phyloP scores from a whole-genome alignment of 768 basidiomycete genomes.

The Boletus tylopilopsis region DNA sequence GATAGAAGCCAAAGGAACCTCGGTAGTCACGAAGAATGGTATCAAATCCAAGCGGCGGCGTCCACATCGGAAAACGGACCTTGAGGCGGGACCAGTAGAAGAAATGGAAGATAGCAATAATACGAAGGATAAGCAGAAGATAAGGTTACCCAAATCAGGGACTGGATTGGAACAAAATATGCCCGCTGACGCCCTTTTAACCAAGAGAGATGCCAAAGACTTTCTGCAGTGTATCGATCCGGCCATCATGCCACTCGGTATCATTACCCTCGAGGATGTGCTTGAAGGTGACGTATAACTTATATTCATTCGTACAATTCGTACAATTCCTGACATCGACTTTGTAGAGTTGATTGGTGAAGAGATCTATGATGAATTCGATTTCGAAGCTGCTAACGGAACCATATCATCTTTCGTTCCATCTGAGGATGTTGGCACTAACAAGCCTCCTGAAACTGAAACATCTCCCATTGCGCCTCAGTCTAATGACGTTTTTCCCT shows the following conservation, averaged over 20 bases:
- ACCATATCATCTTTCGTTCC: constrained; percentile 42
- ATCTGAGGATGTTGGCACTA: constrained; percentile 30
- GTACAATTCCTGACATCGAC: background rate
- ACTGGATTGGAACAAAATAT: constrained; percentile 72
- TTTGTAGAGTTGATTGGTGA: constrained; percentile 83
- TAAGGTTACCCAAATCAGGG: constrained; percentile 30
- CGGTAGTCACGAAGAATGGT: constrained; percentile 13
- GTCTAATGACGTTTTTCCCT: constrained; percentile 5
- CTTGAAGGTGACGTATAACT: constrained; percentile 60
- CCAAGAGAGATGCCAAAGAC: constrained; percentile 73
- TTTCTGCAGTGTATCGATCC: constrained; percentile 83
- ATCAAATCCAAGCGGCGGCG: constrained; percentile 8
- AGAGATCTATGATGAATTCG: constrained; percentile 91
- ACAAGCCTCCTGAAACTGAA: constrained; percentile 27
- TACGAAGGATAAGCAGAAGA: constrained; percentile 24
- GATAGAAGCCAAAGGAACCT: constrained; percentile 10
- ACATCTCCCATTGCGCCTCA: constrained; percentile 3
- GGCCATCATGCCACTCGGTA: constrained; percentile 79
- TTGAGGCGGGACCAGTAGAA: constrained; percentile 22
- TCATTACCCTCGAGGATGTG: constrained; percentile 92
- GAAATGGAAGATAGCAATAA: constrained; percentile 14
- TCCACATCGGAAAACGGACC: constrained; percentile 15
- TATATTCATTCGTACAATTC: background rate
- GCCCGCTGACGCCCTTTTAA: constrained; percentile 84
- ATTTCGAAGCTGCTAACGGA: constrained; percentile 69